Base-by-base conservation (phyloP, 176 grass and related monocot genomes). In the Secale cereale region DNA sequence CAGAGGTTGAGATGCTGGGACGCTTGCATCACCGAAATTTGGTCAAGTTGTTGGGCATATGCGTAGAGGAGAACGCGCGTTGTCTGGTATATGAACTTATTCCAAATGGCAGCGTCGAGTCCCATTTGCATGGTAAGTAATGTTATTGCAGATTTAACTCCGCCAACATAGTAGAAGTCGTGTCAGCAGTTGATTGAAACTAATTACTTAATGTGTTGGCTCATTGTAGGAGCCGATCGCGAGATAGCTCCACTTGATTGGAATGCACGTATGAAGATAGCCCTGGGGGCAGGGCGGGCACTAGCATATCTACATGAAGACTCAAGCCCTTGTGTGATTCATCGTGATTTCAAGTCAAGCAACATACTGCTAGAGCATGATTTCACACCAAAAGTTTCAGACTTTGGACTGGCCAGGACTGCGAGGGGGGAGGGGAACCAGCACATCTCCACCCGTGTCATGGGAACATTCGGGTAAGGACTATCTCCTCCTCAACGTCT, bases 321-420 rank as follows among this genome's bases (percentile, higher is more conserved):
- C 84, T 99, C 94, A 67, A 99, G 86, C 73, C 97, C 97, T 70
- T 92, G 94, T 40, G 97, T 99, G 59, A 99, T 99, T 54, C 97
- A 99, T 85, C 89, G 97, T 1, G 97, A 99, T 92, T 99, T 99
- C 88, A 99, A 99, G 67, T 88, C 94, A 33, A 99, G 97, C 86
- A 99, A 99, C 62, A 99, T 99, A 74, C 82, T 99, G 74, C 85
- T 99, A 59, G 97, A 96, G 81, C 90, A 89, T 86, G 94, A 99
- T 86, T 99, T 91, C 75, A 94, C 82, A 37, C 97, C 97, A 63
- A 99, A 99, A 91, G 94, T 96, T 10, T 99, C 97, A 2, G 97
- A 99, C 74, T 99, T 99, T 13, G 97, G 97, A 81, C 90, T 99
- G 36, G 97, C 97, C 66, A 91, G 91, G 86, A 85, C 88, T 6